phyloP scores from a whole-genome alignment of 495 filamentous ascomycete species.

The Penicillium pancosmium region DNA sequence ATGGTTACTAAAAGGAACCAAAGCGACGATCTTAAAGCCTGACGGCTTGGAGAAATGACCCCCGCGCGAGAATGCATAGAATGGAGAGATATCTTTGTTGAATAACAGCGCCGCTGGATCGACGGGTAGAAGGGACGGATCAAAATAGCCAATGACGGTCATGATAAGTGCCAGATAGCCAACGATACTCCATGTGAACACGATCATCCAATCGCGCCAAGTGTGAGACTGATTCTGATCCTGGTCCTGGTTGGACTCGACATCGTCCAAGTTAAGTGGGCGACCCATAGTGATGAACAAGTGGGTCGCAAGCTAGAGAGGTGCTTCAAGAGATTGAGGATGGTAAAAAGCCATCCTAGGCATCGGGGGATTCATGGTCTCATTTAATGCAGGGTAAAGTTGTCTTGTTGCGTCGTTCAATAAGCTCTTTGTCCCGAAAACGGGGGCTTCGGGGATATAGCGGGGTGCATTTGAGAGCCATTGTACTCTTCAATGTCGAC shows the following conservation, averaged over 20 bases:
- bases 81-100: conserved; percentile 30
- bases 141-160: conserved; percentile 23
- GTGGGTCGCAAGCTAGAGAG: conserved; percentile 3
- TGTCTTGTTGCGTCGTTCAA: conserved; percentile 5
- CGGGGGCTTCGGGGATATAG: neutral
- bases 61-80: conserved; percentile 36
- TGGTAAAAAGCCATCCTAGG: conserved; percentile 2
- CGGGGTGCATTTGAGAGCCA: neutral
- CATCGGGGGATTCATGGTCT: neutral
- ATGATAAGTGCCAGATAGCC: conserved; percentile 33
- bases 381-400: conserved; percentile 19
- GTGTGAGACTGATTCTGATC: conserved; percentile 8
- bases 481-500: neutral
- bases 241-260: conserved; percentile 22
- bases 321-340: neutral
- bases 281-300: conserved; percentile 26
- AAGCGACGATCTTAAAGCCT: conserved; percentile 48
- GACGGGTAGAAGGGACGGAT: conserved; percentile 25
- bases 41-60: conserved; percentile 43
- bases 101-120: conserved; percentile 28
- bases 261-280: conserved; percentile 13
- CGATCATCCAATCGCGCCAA: conserved; percentile 27
- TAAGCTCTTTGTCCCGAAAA: conserved; percentile 4
- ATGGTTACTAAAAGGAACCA: conserved; percentile 53
- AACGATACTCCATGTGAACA: conserved; percentile 29